A percentile compares a stretch with the other conserved stretches of the same genome.
Evolutionary conservation across 306 rosid species (phyloP).

Genomic region (Glycine tomentella): DNA sequence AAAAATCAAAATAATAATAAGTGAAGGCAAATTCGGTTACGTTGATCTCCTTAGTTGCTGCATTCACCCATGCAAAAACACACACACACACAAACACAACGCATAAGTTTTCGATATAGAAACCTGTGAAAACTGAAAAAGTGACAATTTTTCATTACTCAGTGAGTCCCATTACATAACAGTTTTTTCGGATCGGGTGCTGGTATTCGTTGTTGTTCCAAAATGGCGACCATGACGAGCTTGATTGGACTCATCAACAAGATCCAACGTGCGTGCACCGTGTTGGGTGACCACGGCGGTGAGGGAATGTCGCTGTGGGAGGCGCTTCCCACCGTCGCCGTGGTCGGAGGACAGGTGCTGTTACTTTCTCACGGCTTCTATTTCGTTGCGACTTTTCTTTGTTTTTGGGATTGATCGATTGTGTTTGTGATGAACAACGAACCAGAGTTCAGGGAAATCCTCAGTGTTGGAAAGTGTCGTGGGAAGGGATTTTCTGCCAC

Average conservation of each 20-base stretch:
- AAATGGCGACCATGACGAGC: conserved; percentile 91
- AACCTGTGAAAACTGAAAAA: neutral
- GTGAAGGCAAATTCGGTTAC: neutral
- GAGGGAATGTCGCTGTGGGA: conserved; percentile 92
- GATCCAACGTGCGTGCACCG: conserved; percentile 89
- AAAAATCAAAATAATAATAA: neutral
- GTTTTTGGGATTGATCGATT: conserved; percentile 4
- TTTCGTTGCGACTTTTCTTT: neutral
- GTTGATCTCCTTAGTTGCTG: neutral
- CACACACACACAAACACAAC: neutral
- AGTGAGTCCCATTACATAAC: neutral
- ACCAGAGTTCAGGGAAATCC: conserved; percentile 57
- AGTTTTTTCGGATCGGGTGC: neutral
- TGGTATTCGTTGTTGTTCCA: neutral
- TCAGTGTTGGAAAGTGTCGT: conserved; percentile 79
- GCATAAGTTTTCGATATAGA: neutral
- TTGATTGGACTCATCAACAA: conserved; percentile 84
- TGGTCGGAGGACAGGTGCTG: conserved; percentile 83
- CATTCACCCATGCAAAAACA: neutral
- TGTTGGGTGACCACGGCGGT: conserved; percentile 83
- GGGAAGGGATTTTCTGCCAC: conserved; percentile 89
- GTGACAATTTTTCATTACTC: neutral
- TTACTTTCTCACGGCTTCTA: neutral
- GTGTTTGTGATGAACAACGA: neutral
- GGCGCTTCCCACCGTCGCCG: conserved; percentile 90